phyloP scores from a whole-genome alignment of 2,329 filamentous ascomycete genomes.

The Colletotrichum agaves region DNA sequence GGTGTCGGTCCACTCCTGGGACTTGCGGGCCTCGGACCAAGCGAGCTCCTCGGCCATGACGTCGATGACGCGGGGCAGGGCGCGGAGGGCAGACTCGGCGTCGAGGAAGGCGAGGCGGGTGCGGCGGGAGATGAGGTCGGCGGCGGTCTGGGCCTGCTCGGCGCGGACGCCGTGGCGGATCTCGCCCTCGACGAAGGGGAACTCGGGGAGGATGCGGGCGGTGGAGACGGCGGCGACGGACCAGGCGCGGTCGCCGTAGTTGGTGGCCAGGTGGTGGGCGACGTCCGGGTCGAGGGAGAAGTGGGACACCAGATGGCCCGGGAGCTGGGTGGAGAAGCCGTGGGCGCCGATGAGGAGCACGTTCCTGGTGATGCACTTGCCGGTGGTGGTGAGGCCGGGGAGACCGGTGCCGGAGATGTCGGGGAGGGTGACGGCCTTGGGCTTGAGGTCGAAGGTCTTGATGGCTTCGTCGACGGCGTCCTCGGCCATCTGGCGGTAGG shows the following conservation, averaged over 20 bases:
- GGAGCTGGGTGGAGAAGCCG: constrained; percentile 62
- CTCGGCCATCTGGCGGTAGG: constrained; percentile 89
- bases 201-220: constrained; percentile 70
- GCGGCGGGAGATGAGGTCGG: constrained; percentile 76
- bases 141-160: constrained; percentile 78
- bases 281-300: constrained; percentile 48
- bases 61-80: constrained; percentile 76
- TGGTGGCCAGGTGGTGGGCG: constrained; percentile 55
- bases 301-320: constrained; percentile 49
- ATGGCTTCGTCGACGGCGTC: constrained; percentile 85
- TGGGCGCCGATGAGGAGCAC: constrained; percentile 81
- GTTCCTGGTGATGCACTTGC: constrained; percentile 78
- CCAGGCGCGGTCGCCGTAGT: constrained; percentile 72
- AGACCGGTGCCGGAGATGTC: constrained; percentile 74
- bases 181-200: constrained; percentile 80
- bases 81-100: constrained; percentile 75
- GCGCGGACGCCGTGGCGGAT: constrained; percentile 77
- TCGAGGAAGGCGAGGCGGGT: constrained; percentile 82
- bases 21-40: constrained; percentile 70
- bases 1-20: constrained; percentile 65
- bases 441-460: constrained; percentile 69
- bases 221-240: constrained; percentile 66
- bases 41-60: constrained; percentile 76
- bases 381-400: constrained; percentile 64
- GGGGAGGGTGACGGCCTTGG: constrained; percentile 63